Evolutionary conservation across 2,329 filamentous ascomycete genomes (phyloP).

Genomic region (Curvularia lunata): DNA sequence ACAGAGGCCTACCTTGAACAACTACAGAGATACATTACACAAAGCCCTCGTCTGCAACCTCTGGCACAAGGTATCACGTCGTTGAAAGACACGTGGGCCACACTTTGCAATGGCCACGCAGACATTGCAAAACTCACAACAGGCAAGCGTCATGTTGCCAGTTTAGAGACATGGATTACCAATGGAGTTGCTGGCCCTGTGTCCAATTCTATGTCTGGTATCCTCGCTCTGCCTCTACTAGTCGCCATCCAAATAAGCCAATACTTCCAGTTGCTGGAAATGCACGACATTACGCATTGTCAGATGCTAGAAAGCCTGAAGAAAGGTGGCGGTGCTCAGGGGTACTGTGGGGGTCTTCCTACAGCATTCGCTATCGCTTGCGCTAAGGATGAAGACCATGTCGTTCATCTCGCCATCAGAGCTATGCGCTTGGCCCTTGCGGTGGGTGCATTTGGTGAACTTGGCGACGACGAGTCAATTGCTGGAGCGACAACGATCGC

Average conservation of each 20-base stretch:
- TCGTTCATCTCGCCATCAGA: slow-evolving; percentile 18
- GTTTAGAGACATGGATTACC: slow-evolving; percentile 20
- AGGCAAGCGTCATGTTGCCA: slow-evolving; percentile 14
- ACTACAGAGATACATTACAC: slow-evolving; percentile 22
- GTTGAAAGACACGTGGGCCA: slow-evolving; percentile 13
- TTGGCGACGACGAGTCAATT: slow-evolving; percentile 23
- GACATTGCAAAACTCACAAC: slow-evolving; percentile 16
- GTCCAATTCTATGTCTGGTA: slow-evolving; percentile 19
- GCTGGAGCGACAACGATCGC: slow-evolving; percentile 26
- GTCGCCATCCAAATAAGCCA: slow-evolving; percentile 29
- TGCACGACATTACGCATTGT: slow-evolving; percentile 17
- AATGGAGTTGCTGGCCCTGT: slow-evolving; percentile 21
- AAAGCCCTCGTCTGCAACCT: slow-evolving; percentile 4
- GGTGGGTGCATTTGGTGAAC: slow-evolving; percentile 21
- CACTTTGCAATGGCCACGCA: slow-evolving; percentile 8
- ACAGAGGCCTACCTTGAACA: slow-evolving; percentile 23
- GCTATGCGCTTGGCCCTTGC: slow-evolving; percentile 21
- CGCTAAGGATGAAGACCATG: slow-evolving; percentile 21
- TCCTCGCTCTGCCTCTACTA: slow-evolving; percentile 27
- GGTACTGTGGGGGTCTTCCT: slow-evolving; percentile 20
- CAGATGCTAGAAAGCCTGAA: slow-evolving; percentile 16
- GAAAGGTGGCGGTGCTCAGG: slow-evolving; percentile 24
- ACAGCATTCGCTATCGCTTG: slow-evolving; percentile 23
- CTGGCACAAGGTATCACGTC: slow-evolving; percentile 13
- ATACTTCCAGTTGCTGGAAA: slow-evolving; percentile 30